Base-by-base conservation (phyloP, 139 green algal genomes). In the Astrephomene gubernaculifera region DNA sequence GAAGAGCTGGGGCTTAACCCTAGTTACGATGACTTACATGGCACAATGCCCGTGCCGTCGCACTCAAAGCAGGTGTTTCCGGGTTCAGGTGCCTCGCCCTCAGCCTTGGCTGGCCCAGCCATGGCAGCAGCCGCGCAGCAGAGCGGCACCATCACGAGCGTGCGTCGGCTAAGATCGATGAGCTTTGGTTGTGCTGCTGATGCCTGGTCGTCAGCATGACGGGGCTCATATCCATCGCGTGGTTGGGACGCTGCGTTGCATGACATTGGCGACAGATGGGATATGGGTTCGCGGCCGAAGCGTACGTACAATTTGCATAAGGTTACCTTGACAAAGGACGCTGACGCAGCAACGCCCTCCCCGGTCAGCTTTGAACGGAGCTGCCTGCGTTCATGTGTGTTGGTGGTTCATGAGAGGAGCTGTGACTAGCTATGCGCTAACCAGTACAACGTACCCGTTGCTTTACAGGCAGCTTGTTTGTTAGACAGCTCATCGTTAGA, bases 1-100 rank as follows among this genome's bases (percentile, higher is more conserved):
- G 12, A 57, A 57, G 49, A 57, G 49, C 6, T n/a, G n/a, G n/a
- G n/a, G n/a, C n/a, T n/a, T n/a, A n/a, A n/a, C n/a, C n/a, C n/a
- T n/a, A n/a, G n/a, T n/a, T n/a, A n/a, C n/a, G n/a, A n/a, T n/a
- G 21, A 83, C 91, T 91, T 29, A 94, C 97, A 99, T 21, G 94
- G 87, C 0, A 92, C 86, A 21, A 96, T 88, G 44, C 96, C 96
- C 6, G 92, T 92, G 44, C 95, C 96, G 10, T 87, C 86, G 87
- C 96, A 99, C 85, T 99, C 96, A 6, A 90, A 75, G 90, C 96
- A 98, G 1, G 72, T 70, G 38, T 89, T 86, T 38, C 19, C n/a
- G 22, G 86, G 82, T 39, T 85, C 71, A 41, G 85, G 85, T 39
- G 57, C 60, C 44, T 82, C 49, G 36, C 79, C 79, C 12, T 41